Percentiles rank a stretch among this genome's conserved stretches.
phyloP scores from a whole-genome alignment of 257 asterid species.

The Phtheirospermum japonicum region DNA sequence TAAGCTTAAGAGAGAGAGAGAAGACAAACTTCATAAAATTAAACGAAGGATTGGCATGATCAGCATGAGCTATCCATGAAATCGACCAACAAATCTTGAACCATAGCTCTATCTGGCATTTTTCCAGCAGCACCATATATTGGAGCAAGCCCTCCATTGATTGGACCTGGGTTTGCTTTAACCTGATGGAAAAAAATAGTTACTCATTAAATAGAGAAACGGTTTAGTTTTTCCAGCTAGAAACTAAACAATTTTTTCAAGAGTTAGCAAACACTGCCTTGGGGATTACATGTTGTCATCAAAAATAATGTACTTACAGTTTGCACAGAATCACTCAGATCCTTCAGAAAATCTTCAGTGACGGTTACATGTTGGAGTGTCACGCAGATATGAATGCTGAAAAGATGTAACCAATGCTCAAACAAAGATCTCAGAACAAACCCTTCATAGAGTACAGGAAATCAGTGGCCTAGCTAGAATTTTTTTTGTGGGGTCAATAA shows the following conservation, averaged over 20 bases:
- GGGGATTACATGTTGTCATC: too few species aligned
- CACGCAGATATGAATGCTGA: slow-evolving; percentile 93
- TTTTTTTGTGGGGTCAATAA: too few species aligned
- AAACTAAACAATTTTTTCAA: too few species aligned
- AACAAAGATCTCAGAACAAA: slow-evolving; percentile 19
- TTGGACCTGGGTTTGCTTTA: slow-evolving; percentile 88
- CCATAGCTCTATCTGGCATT: slow-evolving; percentile 95
- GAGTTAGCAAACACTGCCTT: too few species aligned
- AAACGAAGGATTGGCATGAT: too few species aligned
- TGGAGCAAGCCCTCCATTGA: slow-evolving; percentile 92
- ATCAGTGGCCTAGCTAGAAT: too few species aligned
- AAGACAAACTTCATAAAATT: too few species aligned
- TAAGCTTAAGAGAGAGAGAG: too few species aligned
- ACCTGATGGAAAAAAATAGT: slow-evolving; percentile 47
- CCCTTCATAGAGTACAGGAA: too few species aligned
- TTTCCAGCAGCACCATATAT: slow-evolving; percentile 98
- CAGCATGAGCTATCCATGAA: slow-evolving; percentile 82
- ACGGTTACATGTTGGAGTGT: slow-evolving; percentile 89
- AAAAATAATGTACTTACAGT: slow-evolving; percentile 50
- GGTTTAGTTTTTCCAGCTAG: too few species aligned
- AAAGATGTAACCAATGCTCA: slow-evolving; percentile 9
- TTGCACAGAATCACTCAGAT: slow-evolving; percentile 63
- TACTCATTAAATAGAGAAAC: too few species aligned
- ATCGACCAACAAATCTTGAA: slow-evolving; percentile 84
- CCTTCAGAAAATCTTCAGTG: slow-evolving; percentile 68